phyloP scores from a whole-genome alignment of 441 rosid species.

The Euphorbia schlechtendalii region DNA sequence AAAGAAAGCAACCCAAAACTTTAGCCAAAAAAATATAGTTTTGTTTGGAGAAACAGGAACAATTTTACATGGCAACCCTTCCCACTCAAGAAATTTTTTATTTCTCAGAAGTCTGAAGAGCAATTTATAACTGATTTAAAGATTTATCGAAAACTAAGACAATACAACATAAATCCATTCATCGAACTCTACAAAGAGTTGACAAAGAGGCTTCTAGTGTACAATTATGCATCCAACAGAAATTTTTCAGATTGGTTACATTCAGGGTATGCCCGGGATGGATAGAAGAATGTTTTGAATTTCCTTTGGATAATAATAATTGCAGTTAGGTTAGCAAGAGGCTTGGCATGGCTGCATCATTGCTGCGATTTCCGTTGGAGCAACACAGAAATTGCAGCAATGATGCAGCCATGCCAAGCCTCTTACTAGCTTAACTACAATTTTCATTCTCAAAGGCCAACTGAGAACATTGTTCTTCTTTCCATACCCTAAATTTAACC shows the following conservation, averaged over 20 bases:
- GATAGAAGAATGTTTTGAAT: not conserved
- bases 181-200: constrained; percentile 29
- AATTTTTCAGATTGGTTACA: constrained; percentile 11
- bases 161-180: constrained; percentile 26
- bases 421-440: constrained; percentile 31
- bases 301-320: constrained; percentile 21
- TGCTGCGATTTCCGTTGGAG: constrained; percentile 24
- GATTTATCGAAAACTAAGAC: constrained; percentile 22
- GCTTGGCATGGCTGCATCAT: constrained; percentile 42
- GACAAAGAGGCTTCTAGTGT: too few relatives aligned
- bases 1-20: constrained; percentile 29
- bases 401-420: constrained; percentile 46
- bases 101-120: constrained; percentile 21
- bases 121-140: constrained; percentile 22
- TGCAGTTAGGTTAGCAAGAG: constrained; percentile 33
- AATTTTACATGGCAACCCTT: constrained; percentile 20
- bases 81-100: constrained; percentile 27
- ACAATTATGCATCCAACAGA: too few relatives aligned
- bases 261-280: not conserved
- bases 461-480: not conserved
- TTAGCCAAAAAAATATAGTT: constrained; percentile 21
- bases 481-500: constrained; percentile 2
- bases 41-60: constrained; percentile 27
- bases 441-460: constrained; percentile 20
- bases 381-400: constrained; percentile 23